A percentile compares a stretch with the other conserved stretches of the same genome.
These are phyloP conservation scores for Globisporangium solare DNA, from an alignment of 352 stramenopile genomes.

Conservation along the genomic window DNA sequence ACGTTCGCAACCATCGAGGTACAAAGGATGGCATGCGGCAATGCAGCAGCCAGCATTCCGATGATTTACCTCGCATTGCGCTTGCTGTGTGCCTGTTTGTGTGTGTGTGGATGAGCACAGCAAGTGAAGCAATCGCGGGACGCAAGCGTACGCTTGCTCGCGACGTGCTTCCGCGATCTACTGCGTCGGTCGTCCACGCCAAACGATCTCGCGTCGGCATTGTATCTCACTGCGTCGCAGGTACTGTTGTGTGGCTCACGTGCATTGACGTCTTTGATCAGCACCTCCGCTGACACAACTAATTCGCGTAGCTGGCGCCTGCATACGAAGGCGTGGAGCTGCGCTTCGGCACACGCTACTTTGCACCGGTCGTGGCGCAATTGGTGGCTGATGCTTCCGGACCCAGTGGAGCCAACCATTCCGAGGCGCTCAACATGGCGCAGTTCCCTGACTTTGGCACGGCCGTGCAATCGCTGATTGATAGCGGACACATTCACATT, in stretches of 20 bases:
- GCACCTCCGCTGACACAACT: background rate
- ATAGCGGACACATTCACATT: conserved; percentile 29
- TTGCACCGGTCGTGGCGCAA: conserved; percentile 49
- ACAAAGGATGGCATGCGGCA: background rate
- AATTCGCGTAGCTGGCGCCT: conserved; percentile 46
- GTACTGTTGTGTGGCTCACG: conserved; percentile 5
- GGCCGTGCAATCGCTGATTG: conserved; percentile 42
- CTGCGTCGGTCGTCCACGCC: conserved; percentile 25
- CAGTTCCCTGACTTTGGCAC: conserved; percentile 49
- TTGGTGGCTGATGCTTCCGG: conserved; percentile 26
- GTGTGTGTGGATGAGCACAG: conserved; percentile 16
- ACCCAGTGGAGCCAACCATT: background rate
- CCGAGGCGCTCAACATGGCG: background rate
- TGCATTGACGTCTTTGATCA: no score
- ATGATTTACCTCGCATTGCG: no score
- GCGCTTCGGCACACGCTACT: conserved; percentile 61
- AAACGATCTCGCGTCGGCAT: conserved; percentile 36
- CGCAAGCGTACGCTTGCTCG: conserved; percentile 40
- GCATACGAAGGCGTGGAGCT: conserved; percentile 70
- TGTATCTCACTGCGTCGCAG: conserved; percentile 67
- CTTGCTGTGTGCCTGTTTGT: no score
- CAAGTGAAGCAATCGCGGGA: conserved; percentile 50
- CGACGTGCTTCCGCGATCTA: conserved; percentile 34
- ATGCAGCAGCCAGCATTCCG: no score
- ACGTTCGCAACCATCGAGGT: conserved; percentile 59